phyloP scores from a whole-genome alignment of 1,139 yeast genomes.

The Candida tetrigidarum region DNA sequence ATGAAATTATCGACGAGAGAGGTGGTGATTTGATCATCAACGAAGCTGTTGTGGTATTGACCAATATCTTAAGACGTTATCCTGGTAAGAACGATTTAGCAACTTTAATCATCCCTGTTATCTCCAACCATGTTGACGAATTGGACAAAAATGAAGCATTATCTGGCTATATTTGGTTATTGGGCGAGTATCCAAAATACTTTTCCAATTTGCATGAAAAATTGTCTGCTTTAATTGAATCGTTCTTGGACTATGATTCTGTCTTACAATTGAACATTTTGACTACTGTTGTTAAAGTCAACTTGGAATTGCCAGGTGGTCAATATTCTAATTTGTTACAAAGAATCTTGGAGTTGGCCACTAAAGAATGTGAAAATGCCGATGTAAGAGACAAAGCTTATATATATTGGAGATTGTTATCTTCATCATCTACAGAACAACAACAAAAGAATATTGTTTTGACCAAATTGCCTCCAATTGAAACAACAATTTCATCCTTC shows the following conservation, averaged over 20 bases:
- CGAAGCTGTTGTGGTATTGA: conserved; percentile 77
- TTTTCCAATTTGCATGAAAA: conserved; percentile 58
- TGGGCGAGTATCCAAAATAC: conserved; percentile 85
- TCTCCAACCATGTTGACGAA: conserved; percentile 62
- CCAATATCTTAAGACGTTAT: conserved; percentile 80
- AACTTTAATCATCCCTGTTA: conserved; percentile 70
- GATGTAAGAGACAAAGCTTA: conserved; percentile 96
- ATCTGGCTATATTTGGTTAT: conserved; percentile 83
- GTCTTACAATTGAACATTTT: conserved; percentile 76
- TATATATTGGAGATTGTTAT: conserved; percentile 90
- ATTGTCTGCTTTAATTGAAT: conserved; percentile 54
- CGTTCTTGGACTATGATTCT: conserved; percentile 75
- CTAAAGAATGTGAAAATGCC: conserved; percentile 82
- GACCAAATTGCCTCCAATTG: conserved; percentile 69
- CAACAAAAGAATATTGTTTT: conserved; percentile 56
- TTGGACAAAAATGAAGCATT: conserved; percentile 66
- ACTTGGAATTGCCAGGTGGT: conserved; percentile 41
- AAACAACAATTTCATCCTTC: conserved; percentile 71
- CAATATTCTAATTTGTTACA: conserved; percentile 58
- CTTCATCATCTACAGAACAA: conserved; percentile 52
- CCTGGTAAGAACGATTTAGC: conserved; percentile 62
- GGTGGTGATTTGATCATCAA: conserved; percentile 76
- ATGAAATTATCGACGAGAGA: conserved; percentile 77
- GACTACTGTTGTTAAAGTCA: conserved; percentile 79
- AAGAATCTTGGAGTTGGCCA: conserved; percentile 72